Conservation (phyloP, 169 alveolate species). For the Plasmodium coatneyi region DNA sequence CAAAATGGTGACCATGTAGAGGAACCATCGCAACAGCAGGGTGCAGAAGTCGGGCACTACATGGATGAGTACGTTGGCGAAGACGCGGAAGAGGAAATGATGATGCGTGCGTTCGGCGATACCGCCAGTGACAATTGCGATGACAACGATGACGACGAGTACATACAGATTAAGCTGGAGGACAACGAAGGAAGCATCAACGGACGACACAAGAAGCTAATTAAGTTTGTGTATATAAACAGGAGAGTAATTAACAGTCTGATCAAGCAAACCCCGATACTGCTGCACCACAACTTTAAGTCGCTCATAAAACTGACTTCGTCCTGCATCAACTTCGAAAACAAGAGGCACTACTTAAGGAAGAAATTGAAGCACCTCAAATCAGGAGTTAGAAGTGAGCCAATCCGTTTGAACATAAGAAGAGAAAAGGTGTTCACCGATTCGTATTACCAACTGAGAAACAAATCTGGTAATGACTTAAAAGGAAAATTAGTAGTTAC, state of each 20-base stretch:
- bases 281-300: conserved; percentile 85
- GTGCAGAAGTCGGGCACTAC: not conserved
- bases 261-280: conserved; percentile 87
- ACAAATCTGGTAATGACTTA: conserved; percentile 93
- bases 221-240: conserved; percentile 80
- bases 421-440: conserved; percentile 96
- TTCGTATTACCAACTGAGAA: conserved; percentile 92
- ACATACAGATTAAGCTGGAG: conserved; percentile 63
- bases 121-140: not conserved
- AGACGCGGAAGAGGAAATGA: conserved; percentile 25
- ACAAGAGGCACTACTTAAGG: conserved; percentile 96
- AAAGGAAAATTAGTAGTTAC: conserved; percentile 94
- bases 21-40: not conserved
- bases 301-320: conserved; percentile 92
- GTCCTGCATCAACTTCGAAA: conserved; percentile 96
- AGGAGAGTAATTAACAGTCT: conserved; percentile 83
- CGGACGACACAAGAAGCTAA: conserved; percentile 75
- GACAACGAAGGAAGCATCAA: conserved; percentile 44
- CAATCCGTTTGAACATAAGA: conserved; percentile 92
- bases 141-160: conserved; percentile 21
- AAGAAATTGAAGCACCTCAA: conserved; percentile 87
- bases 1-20: not conserved
- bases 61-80: conserved; percentile 32
- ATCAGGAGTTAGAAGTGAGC: conserved; percentile 78
- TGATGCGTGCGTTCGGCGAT: not conserved